Conservation (phyloP, 805 yeast genomes). For the Yarrowia yakushimensis region DNA sequence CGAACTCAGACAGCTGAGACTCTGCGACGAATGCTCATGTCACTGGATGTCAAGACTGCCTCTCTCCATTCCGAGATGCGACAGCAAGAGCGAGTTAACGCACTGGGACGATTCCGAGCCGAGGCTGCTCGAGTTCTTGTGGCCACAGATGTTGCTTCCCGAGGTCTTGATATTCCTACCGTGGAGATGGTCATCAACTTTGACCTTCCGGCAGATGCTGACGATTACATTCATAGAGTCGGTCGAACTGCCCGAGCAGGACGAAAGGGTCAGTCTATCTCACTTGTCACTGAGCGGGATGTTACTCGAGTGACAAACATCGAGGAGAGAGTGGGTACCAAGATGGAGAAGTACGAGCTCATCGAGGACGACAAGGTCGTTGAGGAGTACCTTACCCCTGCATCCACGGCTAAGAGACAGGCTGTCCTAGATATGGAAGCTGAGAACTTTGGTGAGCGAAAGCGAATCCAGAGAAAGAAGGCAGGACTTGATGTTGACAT, state of each 20-base stretch:
- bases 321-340: conserved; percentile 75
- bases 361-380: conserved; percentile 76
- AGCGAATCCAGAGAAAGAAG: conserved; percentile 49
- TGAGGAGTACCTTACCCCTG: conserved; percentile 61
- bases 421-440: conserved; percentile 91
- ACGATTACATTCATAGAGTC: conserved; percentile 92
- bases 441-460: conserved; percentile 79
- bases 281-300: conserved; percentile 83
- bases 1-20: conserved; percentile 88
- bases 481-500: conserved; percentile 22
- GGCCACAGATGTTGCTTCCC: conserved; percentile 95
- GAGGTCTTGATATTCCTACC: conserved; percentile 94
- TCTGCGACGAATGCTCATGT: conserved; percentile 68
- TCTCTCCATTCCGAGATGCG: conserved; percentile 94
- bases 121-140: conserved; percentile 88
- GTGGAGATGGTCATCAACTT: conserved; percentile 88
- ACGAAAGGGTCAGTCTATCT: conserved; percentile 74
- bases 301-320: conserved; percentile 76
- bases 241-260: conserved; percentile 99
- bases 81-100: conserved; percentile 84
- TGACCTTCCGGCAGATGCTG: conserved; percentile 94
- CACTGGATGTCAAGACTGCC: conserved; percentile 74
- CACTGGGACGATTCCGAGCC: conserved; percentile 89
- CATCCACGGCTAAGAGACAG: conserved; percentile 83
- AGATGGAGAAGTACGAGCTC: conserved; percentile 70